phyloP scores from a whole-genome alignment of 1,139 yeast species.

The Kodamaea plutei region DNA sequence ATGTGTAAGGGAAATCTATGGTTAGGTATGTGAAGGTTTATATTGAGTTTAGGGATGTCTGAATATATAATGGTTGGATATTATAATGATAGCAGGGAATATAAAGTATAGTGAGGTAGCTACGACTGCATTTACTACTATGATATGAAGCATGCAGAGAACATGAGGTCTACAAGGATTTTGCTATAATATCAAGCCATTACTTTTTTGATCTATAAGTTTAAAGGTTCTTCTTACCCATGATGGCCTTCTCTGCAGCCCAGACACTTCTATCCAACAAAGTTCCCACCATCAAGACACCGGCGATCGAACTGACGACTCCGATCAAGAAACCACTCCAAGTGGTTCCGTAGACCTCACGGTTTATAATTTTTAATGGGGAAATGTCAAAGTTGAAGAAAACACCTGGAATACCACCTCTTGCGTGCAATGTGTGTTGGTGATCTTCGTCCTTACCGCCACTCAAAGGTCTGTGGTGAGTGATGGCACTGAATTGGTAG shows the following conservation, averaged over 20 bases:
- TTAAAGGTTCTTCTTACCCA: conserved; percentile 61
- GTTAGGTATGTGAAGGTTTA: too few relatives aligned
- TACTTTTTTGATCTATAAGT: too few relatives aligned
- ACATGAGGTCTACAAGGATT: too few relatives aligned
- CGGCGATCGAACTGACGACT: conserved; percentile 86
- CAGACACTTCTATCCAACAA: conserved; percentile 82
- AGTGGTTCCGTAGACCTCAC: conserved; percentile 71
- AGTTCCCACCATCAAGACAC: conserved; percentile 89
- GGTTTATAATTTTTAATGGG: conserved; percentile 86
- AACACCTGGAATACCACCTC: conserved; percentile 90
- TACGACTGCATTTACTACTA: too few relatives aligned
- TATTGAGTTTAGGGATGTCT: too few relatives aligned
- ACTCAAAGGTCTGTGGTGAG: conserved; percentile 74
- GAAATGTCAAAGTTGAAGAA: conserved; percentile 87
- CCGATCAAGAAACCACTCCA: conserved; percentile 87
- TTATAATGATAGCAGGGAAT: too few relatives aligned
- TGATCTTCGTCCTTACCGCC: conserved; percentile 94
- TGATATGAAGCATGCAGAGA: too few relatives aligned
- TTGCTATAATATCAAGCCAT: too few relatives aligned
- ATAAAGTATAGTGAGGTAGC: too few relatives aligned
- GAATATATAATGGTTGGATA: too few relatives aligned
- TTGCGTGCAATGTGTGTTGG: conserved; percentile 76
- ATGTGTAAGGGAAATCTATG: too few relatives aligned
- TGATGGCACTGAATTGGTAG: conserved; percentile 87
- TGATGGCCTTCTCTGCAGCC: conserved; percentile 80